Evolutionary conservation across 805 yeast genomes (phyloP).

Genomic region (Ogataea angusta): DNA sequence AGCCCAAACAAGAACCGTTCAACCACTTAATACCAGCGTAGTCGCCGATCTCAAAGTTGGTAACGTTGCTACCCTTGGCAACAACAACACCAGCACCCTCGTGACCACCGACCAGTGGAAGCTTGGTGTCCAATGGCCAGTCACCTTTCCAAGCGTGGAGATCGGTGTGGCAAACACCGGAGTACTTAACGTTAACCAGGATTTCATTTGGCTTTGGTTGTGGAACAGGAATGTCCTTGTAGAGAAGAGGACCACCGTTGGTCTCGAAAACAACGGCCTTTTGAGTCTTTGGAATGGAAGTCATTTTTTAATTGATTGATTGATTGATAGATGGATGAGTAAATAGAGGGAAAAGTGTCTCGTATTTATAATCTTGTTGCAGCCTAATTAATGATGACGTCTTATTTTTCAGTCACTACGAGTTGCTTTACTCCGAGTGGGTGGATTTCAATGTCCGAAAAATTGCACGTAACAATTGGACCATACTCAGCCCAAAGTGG

Average conservation of each 20-base stretch:
- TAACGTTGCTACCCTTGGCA: conserved; percentile 66
- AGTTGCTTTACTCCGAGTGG: conserved; percentile 10
- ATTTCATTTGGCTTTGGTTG: conserved; percentile 73
- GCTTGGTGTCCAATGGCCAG: conserved; percentile 76
- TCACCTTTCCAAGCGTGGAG: conserved; percentile 94
- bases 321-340: not conserved
- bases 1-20: conserved; percentile 70
- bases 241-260: conserved; percentile 59
- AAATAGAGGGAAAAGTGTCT: not conserved
- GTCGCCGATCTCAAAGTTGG: conserved; percentile 74
- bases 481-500: not conserved
- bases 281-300: conserved; percentile 57
- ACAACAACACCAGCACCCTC: conserved; percentile 89
- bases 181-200: conserved; percentile 75
- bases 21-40: conserved; percentile 83
- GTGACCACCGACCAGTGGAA: conserved; percentile 84
- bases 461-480: conserved; percentile 2
- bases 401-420: not conserved
- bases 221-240: conserved; percentile 79
- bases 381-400: conserved; percentile 3
- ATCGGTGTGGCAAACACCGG: conserved; percentile 94
- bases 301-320: conserved; percentile 4
- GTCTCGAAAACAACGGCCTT: conserved; percentile 69
- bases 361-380: conserved; percentile 5
- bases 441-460: conserved; percentile 4